Conservation (phyloP, 768 basidiomycete species). For the Leccinum subgranulosum region DNA sequence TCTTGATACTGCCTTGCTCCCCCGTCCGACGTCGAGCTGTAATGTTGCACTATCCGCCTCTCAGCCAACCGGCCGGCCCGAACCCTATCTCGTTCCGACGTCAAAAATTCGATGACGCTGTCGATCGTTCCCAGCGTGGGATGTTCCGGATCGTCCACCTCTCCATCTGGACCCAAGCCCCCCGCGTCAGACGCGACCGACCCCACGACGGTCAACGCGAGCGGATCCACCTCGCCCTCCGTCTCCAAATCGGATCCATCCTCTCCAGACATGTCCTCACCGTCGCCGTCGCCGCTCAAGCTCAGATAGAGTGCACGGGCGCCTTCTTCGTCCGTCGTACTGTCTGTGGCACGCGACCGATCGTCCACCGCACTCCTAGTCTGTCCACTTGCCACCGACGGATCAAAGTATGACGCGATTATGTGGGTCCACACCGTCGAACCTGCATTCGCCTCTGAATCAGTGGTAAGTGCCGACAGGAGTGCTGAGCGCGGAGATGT, state of each 20-base stretch:
- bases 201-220: slow-evolving; percentile 27
- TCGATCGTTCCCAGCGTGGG: slow-evolving; percentile 75
- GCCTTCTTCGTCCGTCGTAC: slow-evolving; percentile 15
- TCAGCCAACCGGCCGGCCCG: slow-evolving; percentile 39
- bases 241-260: slow-evolving; percentile 34
- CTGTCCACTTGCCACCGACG: slow-evolving; percentile 27
- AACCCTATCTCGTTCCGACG: slow-evolving; percentile 62
- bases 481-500: slow-evolving; percentile 28
- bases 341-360: slow-evolving; percentile 25
- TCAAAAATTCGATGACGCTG: slow-evolving; percentile 71
- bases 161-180: slow-evolving; percentile 23
- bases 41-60: slow-evolving; percentile 23
- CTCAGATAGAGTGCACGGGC: not conserved
- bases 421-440: slow-evolving; percentile 68
- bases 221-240: slow-evolving; percentile 35
- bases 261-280: slow-evolving; percentile 9
- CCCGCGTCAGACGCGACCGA: slow-evolving; percentile 21
- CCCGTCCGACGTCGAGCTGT: slow-evolving; percentile 36
- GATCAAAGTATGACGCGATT: slow-evolving; percentile 55
- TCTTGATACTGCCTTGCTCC: slow-evolving; percentile 37
- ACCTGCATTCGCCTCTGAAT: slow-evolving; percentile 41
- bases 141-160: slow-evolving; percentile 34
- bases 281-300: not conserved
- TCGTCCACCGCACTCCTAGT: slow-evolving; percentile 26
- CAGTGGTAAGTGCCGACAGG: slow-evolving; percentile 24